Percentiles rank a stretch among this genome's conserved stretches.
phyloP scores from a whole-genome alignment of 2,329 filamentous ascomycete genomes.

The Xylariaceae sp. region DNA sequence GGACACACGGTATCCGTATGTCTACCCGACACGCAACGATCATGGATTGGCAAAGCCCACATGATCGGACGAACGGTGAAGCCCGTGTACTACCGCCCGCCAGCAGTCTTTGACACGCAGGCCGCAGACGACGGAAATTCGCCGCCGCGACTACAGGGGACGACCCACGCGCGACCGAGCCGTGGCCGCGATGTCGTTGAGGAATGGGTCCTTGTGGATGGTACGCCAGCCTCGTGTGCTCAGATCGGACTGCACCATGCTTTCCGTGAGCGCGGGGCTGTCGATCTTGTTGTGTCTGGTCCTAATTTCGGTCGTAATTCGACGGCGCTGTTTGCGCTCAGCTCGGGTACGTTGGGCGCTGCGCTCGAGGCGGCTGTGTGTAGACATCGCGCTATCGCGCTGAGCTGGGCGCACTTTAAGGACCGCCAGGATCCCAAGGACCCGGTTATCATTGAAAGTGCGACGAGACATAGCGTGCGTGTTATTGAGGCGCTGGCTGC shows the following conservation, averaged over 20 bases:
- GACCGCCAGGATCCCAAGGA: constrained; percentile 73
- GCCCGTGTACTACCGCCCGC: constrained; percentile 73
- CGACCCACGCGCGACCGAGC: constrained; percentile 45
- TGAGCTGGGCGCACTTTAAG: constrained; percentile 87
- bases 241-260: constrained; percentile 79
- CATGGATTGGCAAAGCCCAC: constrained; percentile 98
- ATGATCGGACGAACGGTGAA: constrained; percentile 85
- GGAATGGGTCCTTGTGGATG: constrained; percentile 77
- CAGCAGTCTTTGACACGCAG: constrained; percentile 33
- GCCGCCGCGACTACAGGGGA: constrained; percentile 48
- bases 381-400: constrained; percentile 64
- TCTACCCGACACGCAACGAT: constrained; percentile 84
- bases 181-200: constrained; percentile 49
- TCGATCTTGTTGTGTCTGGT: constrained; percentile 73
- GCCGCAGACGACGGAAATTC: constrained; percentile 26
- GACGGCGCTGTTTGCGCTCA: constrained; percentile 72
- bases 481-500: constrained; percentile 73
- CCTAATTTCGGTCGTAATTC: constrained; percentile 82
- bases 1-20: constrained; percentile 89
- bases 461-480: constrained; percentile 65
- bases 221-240: constrained; percentile 73
- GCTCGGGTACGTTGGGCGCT: constrained; percentile 70
- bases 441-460: constrained; percentile 70
- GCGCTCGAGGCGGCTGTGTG: constrained; percentile 74
- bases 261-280: constrained; percentile 63